Conservation (phyloP, 2,329 filamentous ascomycete genomes). For the Claviceps sp. region DNA sequence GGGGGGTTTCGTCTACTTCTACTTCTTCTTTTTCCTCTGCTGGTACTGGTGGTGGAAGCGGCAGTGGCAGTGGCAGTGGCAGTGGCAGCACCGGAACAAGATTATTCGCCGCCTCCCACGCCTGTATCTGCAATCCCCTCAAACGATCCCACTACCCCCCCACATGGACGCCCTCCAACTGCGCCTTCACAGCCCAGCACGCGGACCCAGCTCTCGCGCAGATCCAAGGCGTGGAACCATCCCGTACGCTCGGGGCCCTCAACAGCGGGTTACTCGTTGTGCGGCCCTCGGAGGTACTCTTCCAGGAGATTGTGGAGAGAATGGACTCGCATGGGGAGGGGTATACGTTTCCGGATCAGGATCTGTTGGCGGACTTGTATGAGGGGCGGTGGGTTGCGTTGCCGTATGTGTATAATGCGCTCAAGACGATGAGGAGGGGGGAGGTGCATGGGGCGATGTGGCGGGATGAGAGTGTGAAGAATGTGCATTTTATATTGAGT, state of each 20-base stretch:
- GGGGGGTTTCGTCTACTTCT: neutral
- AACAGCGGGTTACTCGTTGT: conserved; percentile 46
- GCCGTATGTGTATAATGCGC: conserved; percentile 48
- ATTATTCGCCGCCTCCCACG: conserved; percentile 70
- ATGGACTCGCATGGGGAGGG: conserved; percentile 33
- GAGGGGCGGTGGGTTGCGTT: conserved; percentile 41
- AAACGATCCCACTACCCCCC: conserved; percentile 65
- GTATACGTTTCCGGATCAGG: conserved; percentile 48
- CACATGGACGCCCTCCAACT: conserved; percentile 48
- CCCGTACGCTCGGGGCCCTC: conserved; percentile 24
- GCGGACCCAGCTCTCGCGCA: conserved; percentile 31
- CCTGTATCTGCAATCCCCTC: conserved; percentile 76
- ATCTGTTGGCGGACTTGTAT: conserved; percentile 42
- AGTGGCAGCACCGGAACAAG: neutral
- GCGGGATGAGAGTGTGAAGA: conserved; percentile 44
- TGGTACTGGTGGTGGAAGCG: neutral
- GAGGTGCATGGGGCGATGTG: conserved; percentile 43
- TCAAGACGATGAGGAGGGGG: conserved; percentile 44
- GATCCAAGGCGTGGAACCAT: conserved; percentile 28
- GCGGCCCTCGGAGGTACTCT: conserved; percentile 34
- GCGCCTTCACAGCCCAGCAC: conserved; percentile 45
- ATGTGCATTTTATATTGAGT: conserved; percentile 46
- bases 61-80: neutral
- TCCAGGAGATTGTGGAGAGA: conserved; percentile 34
- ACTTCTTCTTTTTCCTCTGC: no score